Conservation (phyloP, 257 asterid genomes). For the Ajuga chamaepitys region DNA sequence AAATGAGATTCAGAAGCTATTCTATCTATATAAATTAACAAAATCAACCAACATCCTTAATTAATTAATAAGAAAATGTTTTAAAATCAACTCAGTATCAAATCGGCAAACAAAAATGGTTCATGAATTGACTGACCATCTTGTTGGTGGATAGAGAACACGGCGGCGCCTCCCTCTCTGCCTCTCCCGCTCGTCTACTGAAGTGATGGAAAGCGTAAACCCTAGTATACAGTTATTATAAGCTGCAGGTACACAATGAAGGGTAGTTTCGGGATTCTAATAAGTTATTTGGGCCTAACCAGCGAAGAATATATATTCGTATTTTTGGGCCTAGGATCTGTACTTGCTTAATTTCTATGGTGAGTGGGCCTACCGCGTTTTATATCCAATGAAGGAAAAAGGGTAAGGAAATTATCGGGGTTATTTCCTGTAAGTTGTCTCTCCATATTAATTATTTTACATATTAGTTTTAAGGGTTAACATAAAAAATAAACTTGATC, state of each 20-base stretch:
- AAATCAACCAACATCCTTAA: not conserved
- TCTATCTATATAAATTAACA: not conserved
- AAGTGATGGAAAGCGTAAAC: constrained; percentile 9
- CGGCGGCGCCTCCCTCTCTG: constrained; percentile 18
- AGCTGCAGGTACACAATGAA: not conserved
- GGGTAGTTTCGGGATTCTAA: not conserved
- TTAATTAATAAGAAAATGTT: not conserved
- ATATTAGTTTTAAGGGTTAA: too few relatives aligned
- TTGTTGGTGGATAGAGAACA: constrained; percentile 4
- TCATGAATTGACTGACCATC: constrained; percentile 16
- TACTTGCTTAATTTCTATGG: too few relatives aligned
- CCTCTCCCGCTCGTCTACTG: not conserved
- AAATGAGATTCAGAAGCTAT: not conserved
- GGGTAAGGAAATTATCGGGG: too few relatives aligned
- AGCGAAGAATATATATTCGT: not conserved
- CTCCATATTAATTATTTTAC: too few relatives aligned
- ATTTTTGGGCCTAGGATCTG: not conserved
- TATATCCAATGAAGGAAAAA: too few relatives aligned
- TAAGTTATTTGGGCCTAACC: not conserved
- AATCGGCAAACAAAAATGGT: not conserved
- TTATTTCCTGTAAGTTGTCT: too few relatives aligned
- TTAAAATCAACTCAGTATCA: not conserved
- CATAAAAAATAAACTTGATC: too few relatives aligned
- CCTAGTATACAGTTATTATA: constrained; percentile 16
- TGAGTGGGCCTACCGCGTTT: not conserved